Evolutionary conservation across 2,329 filamentous ascomycete species (phyloP).

Genomic region (Pseudocercospora vitis): DNA sequence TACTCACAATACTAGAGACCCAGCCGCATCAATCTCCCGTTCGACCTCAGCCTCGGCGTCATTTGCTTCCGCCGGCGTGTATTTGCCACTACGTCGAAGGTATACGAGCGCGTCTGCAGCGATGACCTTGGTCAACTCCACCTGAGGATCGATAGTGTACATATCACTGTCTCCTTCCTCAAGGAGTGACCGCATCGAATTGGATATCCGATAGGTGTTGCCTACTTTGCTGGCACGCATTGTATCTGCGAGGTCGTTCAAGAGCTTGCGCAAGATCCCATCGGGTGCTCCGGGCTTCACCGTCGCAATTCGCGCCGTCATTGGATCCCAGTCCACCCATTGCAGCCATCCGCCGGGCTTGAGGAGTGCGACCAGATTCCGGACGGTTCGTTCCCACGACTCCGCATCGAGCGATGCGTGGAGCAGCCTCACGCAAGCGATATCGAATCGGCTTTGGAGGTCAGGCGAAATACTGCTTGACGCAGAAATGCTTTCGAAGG

Average conservation of each 20-base stretch:
- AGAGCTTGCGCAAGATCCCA: conserved; percentile 14
- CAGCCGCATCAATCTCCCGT: conserved; percentile 19
- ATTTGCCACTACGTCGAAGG: conserved; percentile 11
- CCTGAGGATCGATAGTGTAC: conserved; percentile 22
- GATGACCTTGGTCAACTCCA: conserved; percentile 20
- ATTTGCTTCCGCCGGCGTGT: conserved; percentile 8
- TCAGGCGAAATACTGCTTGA: not conserved
- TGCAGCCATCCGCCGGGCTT: conserved; percentile 21
- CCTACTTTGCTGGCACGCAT: conserved; percentile 17
- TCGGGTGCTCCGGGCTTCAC: conserved; percentile 23
- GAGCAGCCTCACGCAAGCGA: conserved; percentile 17
- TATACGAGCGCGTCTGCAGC: conserved; percentile 11
- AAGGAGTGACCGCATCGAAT: conserved; percentile 11
- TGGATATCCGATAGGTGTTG: conserved; percentile 23
- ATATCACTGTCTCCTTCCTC: conserved; percentile 22
- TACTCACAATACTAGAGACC: conserved; percentile 21
- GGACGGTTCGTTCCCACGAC: conserved; percentile 14
- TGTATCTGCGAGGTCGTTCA: conserved; percentile 18
- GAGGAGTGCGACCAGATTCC: conserved; percentile 17
- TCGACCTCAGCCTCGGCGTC: conserved; percentile 8
- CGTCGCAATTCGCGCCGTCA: conserved; percentile 24
- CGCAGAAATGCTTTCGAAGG: not conserved
- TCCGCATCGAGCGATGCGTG: conserved; percentile 12
- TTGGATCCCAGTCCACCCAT: conserved; percentile 22
- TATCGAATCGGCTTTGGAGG: conserved; percentile 17